Evolutionary conservation across 2,329 filamentous ascomycete species (phyloP).

Genomic region (Sporothrix globosa): DNA sequence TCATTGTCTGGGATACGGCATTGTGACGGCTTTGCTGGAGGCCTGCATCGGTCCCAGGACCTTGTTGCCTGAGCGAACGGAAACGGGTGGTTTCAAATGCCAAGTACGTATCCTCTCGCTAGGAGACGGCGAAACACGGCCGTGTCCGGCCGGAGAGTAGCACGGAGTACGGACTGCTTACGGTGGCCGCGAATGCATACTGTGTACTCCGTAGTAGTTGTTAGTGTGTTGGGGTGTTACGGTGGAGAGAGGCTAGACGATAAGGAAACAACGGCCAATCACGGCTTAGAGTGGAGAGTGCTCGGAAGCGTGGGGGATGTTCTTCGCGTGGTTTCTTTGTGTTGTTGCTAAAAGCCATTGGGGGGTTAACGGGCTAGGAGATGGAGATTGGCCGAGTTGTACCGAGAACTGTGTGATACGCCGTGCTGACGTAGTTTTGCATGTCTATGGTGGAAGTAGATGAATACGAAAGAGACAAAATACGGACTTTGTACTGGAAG

Average conservation of each 20-base stretch:
- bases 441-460: neutral
- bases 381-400: neutral
- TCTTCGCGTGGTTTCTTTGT: neutral
- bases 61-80: neutral
- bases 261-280: neutral
- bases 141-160: neutral
- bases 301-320: neutral
- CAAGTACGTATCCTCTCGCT: neutral
- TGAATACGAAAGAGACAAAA: neutral
- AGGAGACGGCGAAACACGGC: conserved; percentile 5
- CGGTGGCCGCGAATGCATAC: no score
- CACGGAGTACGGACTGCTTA: neutral
- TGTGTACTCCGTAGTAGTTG: neutral
- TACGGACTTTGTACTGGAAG: no score
- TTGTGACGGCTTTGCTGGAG: no score
- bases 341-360: neutral
- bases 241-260: no score
- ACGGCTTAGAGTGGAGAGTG: conserved; percentile 12
- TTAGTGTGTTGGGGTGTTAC: neutral
- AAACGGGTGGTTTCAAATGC: neutral
- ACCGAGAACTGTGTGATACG: neutral
- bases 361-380: neutral
- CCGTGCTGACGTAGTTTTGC: neutral
- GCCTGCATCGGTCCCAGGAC: no score
- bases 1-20: no score